phyloP scores from a whole-genome alignment of 495 filamentous ascomycete genomes.

The Penicillium cinerascens region DNA sequence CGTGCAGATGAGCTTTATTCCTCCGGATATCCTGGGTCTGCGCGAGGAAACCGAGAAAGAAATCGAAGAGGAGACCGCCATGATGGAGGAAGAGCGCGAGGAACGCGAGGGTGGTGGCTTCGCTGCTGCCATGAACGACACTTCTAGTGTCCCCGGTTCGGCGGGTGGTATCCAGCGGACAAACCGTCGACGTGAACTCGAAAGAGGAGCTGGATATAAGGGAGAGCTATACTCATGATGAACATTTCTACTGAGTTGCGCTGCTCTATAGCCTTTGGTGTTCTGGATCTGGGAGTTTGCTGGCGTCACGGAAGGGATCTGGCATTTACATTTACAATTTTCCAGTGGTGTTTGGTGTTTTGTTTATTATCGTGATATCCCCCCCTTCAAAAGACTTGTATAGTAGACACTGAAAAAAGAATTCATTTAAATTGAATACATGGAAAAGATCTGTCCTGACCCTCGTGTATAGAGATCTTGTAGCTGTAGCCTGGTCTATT shows the following conservation, averaged over 20 bases:
- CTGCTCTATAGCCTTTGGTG: background rate
- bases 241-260: background rate
- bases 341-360: background rate
- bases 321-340: background rate
- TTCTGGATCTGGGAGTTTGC: background rate
- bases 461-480: background rate
- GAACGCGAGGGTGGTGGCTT: slow-evolving; percentile 36
- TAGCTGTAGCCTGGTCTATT: background rate
- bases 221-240: slow-evolving; percentile 42
- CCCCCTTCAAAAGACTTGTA: slow-evolving; percentile 6
- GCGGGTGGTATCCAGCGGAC: slow-evolving; percentile 20
- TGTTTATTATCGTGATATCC: slow-evolving; percentile 16
- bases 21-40: slow-evolving; percentile 68
- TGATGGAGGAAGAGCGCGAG: slow-evolving; percentile 52
- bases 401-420: background rate
- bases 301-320: background rate
- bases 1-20: slow-evolving; percentile 79
- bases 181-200: slow-evolving; percentile 39
- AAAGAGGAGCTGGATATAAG: slow-evolving; percentile 37
- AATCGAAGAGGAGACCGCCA: slow-evolving; percentile 66
- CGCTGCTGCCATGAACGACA: slow-evolving; percentile 5
- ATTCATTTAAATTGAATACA: background rate
- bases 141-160: slow-evolving; percentile 14
- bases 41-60: slow-evolving; percentile 77
- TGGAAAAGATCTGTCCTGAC: background rate